Evolutionary conservation across 495 filamentous ascomycete genomes (phyloP).

Genomic region (Talaromyces trachyspermus): DNA sequence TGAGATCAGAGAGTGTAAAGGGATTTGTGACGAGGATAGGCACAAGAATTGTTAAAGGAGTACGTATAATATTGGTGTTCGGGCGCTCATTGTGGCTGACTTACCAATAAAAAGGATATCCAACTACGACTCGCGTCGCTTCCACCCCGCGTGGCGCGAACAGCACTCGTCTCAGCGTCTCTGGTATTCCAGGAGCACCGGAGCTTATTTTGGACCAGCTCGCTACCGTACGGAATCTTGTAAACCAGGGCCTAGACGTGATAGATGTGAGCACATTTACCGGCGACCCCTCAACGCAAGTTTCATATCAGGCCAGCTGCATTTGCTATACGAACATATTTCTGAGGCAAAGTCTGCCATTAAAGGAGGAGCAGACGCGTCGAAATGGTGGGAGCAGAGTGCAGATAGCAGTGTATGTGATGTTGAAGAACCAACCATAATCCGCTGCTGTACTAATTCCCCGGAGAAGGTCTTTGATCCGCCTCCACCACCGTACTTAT

Average conservation of each 20-base stretch:
- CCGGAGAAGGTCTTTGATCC: conserved; percentile 47
- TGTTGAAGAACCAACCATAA: not conserved
- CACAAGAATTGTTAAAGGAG: conserved; percentile 67
- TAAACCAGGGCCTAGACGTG: conserved; percentile 71
- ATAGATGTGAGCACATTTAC: conserved; percentile 68
- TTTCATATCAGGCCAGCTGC: conserved; percentile 75
- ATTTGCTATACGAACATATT: conserved; percentile 67
- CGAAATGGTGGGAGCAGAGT: conserved; percentile 52
- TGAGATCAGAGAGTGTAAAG: conserved; percentile 82
- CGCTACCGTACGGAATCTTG: conserved; percentile 59
- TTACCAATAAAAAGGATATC: conserved; percentile 33
- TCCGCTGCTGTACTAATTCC: not conserved
- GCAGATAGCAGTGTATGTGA: conserved; percentile 42
- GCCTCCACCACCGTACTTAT: conserved; percentile 50
- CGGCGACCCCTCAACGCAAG: conserved; percentile 47
- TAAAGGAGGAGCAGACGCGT: conserved; percentile 44
- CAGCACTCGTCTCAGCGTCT: conserved; percentile 49
- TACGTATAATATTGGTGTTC: conserved; percentile 29
- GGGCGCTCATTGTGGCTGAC: not conserved
- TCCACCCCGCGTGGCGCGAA: conserved; percentile 37
- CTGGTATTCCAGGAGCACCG: conserved; percentile 39
- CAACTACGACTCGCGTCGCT: conserved; percentile 42
- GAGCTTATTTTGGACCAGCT: conserved; percentile 59
- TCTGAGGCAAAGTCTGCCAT: conserved; percentile 53
- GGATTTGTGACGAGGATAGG: conserved; percentile 81